These are phyloP conservation scores for Diaporthe citrichinensis DNA, from an alignment of 2,329 filamentous ascomycete species.

Conservation along the genomic window DNA sequence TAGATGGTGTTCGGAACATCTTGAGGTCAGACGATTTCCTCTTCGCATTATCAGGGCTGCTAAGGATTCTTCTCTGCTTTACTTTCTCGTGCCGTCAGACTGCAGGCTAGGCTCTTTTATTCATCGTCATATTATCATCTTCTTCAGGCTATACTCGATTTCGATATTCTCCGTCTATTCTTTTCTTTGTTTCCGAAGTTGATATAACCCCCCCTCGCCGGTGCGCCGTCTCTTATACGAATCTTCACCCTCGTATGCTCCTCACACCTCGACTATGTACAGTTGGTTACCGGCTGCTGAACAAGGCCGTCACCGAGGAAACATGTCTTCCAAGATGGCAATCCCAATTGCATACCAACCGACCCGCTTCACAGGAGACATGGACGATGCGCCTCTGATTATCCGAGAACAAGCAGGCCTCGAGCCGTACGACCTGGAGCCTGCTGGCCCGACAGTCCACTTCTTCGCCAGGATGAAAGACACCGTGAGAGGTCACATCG, in stretches of 20 bases:
- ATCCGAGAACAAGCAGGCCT: conserved; percentile 28
- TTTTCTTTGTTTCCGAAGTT: neutral
- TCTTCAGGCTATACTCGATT: neutral
- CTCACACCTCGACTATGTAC: neutral
- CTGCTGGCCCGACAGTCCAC: conserved; percentile 16
- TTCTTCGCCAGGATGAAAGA: conserved; percentile 34
- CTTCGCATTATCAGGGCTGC: conserved; percentile 6
- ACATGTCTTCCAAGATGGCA: conserved; percentile 13
- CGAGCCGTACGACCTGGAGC: conserved; percentile 25
- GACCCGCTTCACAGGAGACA: conserved; percentile 9
- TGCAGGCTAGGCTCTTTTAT: conserved; percentile 19
- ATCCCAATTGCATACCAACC: conserved; percentile 22
- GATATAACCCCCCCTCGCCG: neutral
- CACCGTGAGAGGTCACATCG: conserved; percentile 46
- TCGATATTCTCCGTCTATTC: neutral
- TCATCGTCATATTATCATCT: conserved; percentile 15
- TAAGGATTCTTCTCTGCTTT: conserved; percentile 1
- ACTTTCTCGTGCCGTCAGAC: conserved; percentile 8
- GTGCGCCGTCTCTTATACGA: neutral
- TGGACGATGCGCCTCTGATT: conserved; percentile 21
- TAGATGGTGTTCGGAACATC: conserved; percentile 21
- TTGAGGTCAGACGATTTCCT: conserved; percentile 22
- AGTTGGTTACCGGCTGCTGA: conserved; percentile 17
- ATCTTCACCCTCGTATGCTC: neutral
- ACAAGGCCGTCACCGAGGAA: conserved; percentile 17